Conservation (phyloP, 371 early-diverging fungal genomes). For the Rhizopus stolonifer region DNA sequence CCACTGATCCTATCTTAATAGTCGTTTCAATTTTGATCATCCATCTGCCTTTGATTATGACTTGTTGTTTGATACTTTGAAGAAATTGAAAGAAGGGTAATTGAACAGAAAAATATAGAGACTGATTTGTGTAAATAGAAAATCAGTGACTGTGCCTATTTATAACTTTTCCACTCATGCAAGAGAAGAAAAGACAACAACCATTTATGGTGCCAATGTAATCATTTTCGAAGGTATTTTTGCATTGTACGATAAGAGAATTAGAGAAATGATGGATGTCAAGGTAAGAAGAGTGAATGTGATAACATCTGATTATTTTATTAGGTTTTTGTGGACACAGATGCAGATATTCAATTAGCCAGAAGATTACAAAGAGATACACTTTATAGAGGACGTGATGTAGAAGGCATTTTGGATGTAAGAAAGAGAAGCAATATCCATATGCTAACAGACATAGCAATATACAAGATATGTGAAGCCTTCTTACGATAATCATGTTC, state of each 20-base stretch:
- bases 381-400: constrained; percentile 83
- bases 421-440: too few species aligned
- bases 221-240: constrained; percentile 94
- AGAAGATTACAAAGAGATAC: constrained; percentile 88
- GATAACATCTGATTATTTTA: neutral
- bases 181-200: constrained; percentile 63
- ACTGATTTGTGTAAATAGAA: constrained; percentile 23
- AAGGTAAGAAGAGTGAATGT: constrained; percentile 56
- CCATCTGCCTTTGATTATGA: constrained; percentile 82
- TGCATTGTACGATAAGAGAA: constrained; percentile 79
- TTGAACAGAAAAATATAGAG: neutral
- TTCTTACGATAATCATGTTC: constrained; percentile 83
- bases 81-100: constrained; percentile 73
- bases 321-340: constrained; percentile 92
- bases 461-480: constrained; percentile 92
- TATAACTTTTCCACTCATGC: constrained; percentile 82
- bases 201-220: constrained; percentile 90
- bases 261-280: constrained; percentile 86
- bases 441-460: constrained; percentile 48
- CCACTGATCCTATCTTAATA: constrained; percentile 5
- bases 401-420: constrained; percentile 75
- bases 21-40: constrained; percentile 84
- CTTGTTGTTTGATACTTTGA: constrained; percentile 66
- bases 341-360: constrained; percentile 87
- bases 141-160: constrained; percentile 71